A percentile compares a stretch with the other conserved stretches of the same genome.
phyloP scores from a whole-genome alignment of 2,329 filamentous ascomycete species.

The Neofusicoccum umdonicola region DNA sequence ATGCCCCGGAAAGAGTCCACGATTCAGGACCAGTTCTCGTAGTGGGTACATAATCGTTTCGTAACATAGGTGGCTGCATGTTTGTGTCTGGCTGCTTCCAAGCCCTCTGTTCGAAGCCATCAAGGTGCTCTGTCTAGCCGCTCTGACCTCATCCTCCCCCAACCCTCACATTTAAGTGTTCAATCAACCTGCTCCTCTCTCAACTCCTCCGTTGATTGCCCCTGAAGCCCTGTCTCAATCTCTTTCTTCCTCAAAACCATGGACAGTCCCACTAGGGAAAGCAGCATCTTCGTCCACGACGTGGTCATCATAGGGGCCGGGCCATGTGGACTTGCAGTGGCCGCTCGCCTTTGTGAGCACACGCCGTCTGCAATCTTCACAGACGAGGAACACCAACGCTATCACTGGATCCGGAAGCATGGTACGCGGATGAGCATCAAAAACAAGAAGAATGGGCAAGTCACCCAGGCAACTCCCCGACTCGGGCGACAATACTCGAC shows the following conservation, averaged over 20 bases:
- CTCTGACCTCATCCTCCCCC: neutral
- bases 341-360: slow-evolving; percentile 67
- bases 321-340: slow-evolving; percentile 71
- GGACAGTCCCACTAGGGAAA: neutral
- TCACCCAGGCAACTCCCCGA: slow-evolving; percentile 24
- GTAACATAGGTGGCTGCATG: neutral
- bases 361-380: slow-evolving; percentile 79
- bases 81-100: neutral
- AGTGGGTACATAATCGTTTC: no score
- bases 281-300: slow-evolving; percentile 50
- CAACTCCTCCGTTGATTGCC: neutral
- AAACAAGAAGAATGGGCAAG: slow-evolving; percentile 45
- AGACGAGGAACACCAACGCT: slow-evolving; percentile 78
- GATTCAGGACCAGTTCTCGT: no score
- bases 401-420: slow-evolving; percentile 72
- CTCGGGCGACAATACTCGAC: slow-evolving; percentile 41
- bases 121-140: neutral
- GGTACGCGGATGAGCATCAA: slow-evolving; percentile 60
- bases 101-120: neutral
- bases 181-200: neutral
- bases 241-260: neutral
- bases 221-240: neutral
- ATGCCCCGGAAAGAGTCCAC: neutral
- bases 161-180: neutral
- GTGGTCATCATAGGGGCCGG: slow-evolving; percentile 73